Percentiles rank a stretch among this genome's conserved stretches.
Conservation (phyloP, 768 basidiomycete genomes). For the Panaeolus papilionaceus region DNA sequence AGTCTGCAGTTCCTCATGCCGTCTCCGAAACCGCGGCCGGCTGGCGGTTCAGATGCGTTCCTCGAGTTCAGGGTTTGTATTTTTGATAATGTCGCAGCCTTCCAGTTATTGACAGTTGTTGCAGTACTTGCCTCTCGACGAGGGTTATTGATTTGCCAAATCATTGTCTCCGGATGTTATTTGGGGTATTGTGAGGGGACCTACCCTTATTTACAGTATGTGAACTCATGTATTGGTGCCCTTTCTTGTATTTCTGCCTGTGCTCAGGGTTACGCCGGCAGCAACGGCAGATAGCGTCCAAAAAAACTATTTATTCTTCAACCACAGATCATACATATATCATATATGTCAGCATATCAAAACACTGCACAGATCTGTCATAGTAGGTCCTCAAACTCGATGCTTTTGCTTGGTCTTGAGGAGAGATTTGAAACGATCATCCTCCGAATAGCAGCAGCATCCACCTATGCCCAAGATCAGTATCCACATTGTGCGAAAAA, state of each 20-base stretch:
- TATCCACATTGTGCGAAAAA: not conserved
- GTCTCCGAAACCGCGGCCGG: constrained; percentile 49
- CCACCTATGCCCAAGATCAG: constrained; percentile 26
- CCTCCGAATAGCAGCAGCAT: constrained; percentile 39
- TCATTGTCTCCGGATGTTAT: too few species aligned
- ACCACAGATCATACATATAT: not conserved
- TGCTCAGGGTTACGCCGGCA: not conserved
- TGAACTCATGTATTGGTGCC: too few species aligned
- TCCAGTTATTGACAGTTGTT: not conserved
- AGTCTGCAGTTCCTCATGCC: constrained; percentile 93
- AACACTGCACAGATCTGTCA: not conserved
- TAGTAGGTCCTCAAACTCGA: constrained; percentile 25
- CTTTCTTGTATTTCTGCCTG: too few species aligned
- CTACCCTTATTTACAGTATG: too few species aligned
- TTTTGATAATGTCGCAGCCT: not conserved
- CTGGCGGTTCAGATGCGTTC: constrained; percentile 61
- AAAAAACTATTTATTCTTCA: constrained; percentile 3
- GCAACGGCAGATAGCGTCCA: not conserved
- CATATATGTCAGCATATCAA: not conserved
- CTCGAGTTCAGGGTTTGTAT: constrained; percentile 86
- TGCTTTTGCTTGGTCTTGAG: constrained; percentile 21
- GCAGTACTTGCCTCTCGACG: constrained; percentile 49
- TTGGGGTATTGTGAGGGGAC: too few species aligned
- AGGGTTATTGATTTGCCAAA: constrained; percentile 7
- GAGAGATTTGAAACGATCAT: constrained; percentile 44